phyloP scores from a whole-genome alignment of 2,329 filamentous ascomycete species.

The Rutstroemia sp. region DNA sequence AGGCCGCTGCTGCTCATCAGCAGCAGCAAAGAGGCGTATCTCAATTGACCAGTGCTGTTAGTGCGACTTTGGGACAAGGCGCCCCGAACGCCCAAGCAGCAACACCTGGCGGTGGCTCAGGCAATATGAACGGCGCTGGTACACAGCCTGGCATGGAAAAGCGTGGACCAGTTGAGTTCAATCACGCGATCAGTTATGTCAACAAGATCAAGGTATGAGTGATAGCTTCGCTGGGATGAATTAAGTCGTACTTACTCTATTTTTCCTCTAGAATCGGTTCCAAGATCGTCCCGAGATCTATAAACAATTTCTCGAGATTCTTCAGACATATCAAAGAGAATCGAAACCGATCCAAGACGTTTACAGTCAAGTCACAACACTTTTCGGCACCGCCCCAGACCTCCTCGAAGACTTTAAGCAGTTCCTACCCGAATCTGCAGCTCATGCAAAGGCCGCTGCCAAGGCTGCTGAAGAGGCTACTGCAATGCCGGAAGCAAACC shows the following conservation, averaged over 20 bases:
- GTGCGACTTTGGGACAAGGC: constrained; percentile 32
- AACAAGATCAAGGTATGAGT: constrained; percentile 92
- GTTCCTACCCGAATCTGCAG: constrained; percentile 86
- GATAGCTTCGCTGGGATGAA: constrained; percentile 17
- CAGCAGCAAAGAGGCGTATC: constrained; percentile 60
- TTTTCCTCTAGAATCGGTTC: constrained; percentile 73
- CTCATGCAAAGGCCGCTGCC: constrained; percentile 54
- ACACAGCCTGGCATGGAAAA: constrained; percentile 66
- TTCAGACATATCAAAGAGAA: constrained; percentile 96
- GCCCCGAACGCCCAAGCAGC: constrained; percentile 51
- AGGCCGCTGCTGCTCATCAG: constrained; percentile 42
- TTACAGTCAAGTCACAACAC: constrained; percentile 88
- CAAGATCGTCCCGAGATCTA: constrained; percentile 96
- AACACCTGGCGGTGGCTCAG: constrained; percentile 45
- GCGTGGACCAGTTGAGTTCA: constrained; percentile 93
- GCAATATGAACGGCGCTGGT: constrained; percentile 53
- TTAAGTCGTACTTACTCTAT: constrained; percentile 7
- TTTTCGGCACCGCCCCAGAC: constrained; percentile 91
- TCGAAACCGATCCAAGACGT: constrained; percentile 98
- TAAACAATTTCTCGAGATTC: constrained; percentile 96
- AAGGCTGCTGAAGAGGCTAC: constrained; percentile 61
- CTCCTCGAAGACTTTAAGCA: constrained; percentile 98
- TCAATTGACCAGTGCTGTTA: constrained; percentile 56
- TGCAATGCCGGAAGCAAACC: constrained; percentile 24
- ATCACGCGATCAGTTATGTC: constrained; percentile 98